phyloP scores from a whole-genome alignment of 176 grass and related monocot genomes.

The Ensete ventricosum region DNA sequence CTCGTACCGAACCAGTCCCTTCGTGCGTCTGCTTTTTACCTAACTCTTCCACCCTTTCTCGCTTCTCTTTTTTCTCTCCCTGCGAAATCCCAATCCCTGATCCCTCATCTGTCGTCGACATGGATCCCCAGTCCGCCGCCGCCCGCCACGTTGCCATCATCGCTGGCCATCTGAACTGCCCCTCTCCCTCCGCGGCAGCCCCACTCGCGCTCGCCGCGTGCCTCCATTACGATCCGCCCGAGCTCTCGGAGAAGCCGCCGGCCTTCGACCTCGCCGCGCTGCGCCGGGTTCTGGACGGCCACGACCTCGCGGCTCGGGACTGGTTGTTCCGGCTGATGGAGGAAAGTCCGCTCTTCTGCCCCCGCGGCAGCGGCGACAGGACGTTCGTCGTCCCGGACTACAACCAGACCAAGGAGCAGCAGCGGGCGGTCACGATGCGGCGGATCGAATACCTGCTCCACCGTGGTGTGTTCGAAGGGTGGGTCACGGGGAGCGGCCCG shows the following conservation, averaged over 20 bases:
- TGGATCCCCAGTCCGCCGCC: conserved; percentile 11
- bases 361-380: conserved; percentile 23
- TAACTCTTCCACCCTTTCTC: no score
- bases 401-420: conserved; percentile 59
- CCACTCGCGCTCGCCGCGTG: conserved; percentile 30
- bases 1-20: no score
- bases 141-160: conserved; percentile 32
- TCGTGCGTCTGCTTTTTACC: no score
- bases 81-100: background rate
- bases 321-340: conserved; percentile 60
- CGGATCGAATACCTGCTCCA: conserved; percentile 39
- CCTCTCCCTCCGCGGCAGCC: background rate
- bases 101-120: background rate
- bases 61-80: no score
- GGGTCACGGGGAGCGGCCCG: conserved; percentile 40
- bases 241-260: conserved; percentile 31
- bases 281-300: conserved; percentile 45
- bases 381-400: conserved; percentile 53
- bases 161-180: background rate
- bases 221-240: conserved; percentile 44
- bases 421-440: conserved; percentile 58
- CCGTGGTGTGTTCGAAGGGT: conserved; percentile 55
- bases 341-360: conserved; percentile 63
- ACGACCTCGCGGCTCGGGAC: conserved; percentile 49
- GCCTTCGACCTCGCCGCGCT: conserved; percentile 36